Evolutionary conservation across 2,329 filamentous ascomycete species (phyloP).

Genomic region (Mollisia scopiformis): DNA sequence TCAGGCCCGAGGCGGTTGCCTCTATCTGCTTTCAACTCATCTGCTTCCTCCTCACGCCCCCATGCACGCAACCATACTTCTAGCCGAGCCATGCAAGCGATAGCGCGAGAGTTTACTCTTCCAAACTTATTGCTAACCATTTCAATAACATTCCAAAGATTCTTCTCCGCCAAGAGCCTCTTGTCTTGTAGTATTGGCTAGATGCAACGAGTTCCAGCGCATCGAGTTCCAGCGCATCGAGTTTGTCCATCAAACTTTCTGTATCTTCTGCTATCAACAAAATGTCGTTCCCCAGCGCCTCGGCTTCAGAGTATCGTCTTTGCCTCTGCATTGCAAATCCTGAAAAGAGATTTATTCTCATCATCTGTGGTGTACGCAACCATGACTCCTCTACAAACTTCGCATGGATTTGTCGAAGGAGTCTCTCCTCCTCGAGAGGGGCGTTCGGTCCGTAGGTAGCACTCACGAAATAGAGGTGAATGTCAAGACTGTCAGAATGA

Average conservation of each 20-base stretch:
- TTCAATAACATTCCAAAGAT: conserved; percentile 27
- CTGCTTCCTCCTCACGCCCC: conserved; percentile 24
- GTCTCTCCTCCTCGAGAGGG: conserved; percentile 18
- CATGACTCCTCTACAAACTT: conserved; percentile 9
- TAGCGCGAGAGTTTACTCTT: conserved; percentile 22
- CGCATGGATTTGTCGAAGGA: conserved; percentile 20
- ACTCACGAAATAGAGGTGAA: conserved; percentile 20
- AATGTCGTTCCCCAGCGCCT: conserved; percentile 19
- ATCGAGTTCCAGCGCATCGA: conserved; percentile 22
- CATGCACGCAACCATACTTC: conserved; percentile 27
- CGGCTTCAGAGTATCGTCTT: conserved; percentile 20
- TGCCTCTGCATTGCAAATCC: conserved; percentile 25
- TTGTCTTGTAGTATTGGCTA: conserved; percentile 27
- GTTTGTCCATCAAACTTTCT: too few relatives aligned
- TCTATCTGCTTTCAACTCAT: conserved; percentile 18
- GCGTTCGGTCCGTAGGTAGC: neutral
- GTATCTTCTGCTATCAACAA: conserved; percentile 19
- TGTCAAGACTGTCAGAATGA: conserved; percentile 11
- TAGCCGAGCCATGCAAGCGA: conserved; percentile 26
- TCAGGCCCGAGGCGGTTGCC: conserved; percentile 14
- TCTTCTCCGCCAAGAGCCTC: conserved; percentile 24
- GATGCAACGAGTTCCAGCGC: conserved; percentile 25
- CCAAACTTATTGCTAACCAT: conserved; percentile 16
- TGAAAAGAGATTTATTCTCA: conserved; percentile 20
- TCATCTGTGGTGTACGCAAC: neutral